phyloP scores from a whole-genome alignment of 2,329 filamentous ascomycete genomes.

The Rhynchosporium graminicola region DNA sequence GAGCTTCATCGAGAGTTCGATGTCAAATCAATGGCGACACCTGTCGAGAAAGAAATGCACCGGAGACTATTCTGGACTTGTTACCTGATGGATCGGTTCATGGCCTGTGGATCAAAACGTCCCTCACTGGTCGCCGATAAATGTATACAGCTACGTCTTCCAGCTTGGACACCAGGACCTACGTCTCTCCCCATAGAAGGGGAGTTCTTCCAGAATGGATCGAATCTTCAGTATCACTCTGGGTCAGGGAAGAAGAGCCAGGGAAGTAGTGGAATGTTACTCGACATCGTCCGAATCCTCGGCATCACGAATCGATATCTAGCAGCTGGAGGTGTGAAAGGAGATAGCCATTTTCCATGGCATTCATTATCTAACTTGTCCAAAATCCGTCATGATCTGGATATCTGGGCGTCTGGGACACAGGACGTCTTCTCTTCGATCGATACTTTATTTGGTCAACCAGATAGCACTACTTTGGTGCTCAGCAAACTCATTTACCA shows the following conservation, averaged over 20 bases:
- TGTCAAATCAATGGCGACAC: constrained; percentile 58
- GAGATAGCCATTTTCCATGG: constrained; percentile 90
- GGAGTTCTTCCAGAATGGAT: constrained; percentile 77
- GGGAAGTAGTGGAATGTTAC: constrained; percentile 76
- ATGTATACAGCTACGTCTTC: constrained; percentile 72
- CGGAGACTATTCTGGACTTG: constrained; percentile 87
- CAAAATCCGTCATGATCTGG: constrained; percentile 81
- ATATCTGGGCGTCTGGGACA: constrained; percentile 81
- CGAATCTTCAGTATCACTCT: constrained; percentile 74
- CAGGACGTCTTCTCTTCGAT: constrained; percentile 77
- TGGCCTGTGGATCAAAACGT: constrained; percentile 77
- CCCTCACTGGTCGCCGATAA: constrained; percentile 80
- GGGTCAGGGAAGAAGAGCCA: constrained; percentile 70
- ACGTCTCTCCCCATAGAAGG: constrained; percentile 67
- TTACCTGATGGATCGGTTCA: constrained; percentile 83
- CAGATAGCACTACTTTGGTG: constrained; percentile 76
- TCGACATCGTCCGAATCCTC: constrained; percentile 80
- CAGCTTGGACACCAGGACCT: constrained; percentile 68
- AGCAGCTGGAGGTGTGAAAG: constrained; percentile 82
- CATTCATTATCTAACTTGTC: constrained; percentile 82
- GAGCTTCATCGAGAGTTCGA: constrained; percentile 79
- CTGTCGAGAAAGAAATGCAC: constrained; percentile 72
- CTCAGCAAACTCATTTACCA: constrained; percentile 87
- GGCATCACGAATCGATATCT: constrained; percentile 83
- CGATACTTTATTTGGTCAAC: constrained; percentile 72